phyloP scores from a whole-genome alignment of 2,329 filamentous ascomycete genomes.

The Penicillium brasilianum region DNA sequence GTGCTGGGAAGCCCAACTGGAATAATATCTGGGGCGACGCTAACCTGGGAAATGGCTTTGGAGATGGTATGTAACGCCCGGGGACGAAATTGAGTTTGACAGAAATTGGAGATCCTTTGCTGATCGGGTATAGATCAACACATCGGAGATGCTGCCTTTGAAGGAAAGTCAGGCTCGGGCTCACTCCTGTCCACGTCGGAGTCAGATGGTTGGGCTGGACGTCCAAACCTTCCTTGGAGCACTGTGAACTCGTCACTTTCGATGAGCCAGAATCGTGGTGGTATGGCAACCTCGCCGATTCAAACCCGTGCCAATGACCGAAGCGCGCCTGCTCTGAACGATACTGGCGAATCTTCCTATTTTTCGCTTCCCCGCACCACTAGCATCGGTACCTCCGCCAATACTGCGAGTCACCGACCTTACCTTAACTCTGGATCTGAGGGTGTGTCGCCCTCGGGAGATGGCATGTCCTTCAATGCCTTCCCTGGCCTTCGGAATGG shows the following conservation, averaged over 20 bases:
- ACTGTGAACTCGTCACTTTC: conserved; percentile 54
- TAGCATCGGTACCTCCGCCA: conserved; percentile 47
- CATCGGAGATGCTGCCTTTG: conserved; percentile 42
- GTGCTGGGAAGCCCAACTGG: conserved; percentile 50
- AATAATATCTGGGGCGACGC: conserved; percentile 60
- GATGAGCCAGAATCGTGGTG: conserved; percentile 52
- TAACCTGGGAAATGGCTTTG: conserved; percentile 52
- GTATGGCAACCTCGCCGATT: conserved; percentile 63
- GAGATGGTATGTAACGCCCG: conserved; percentile 44
- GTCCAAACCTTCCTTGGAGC: conserved; percentile 64
- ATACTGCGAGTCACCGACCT: conserved; percentile 34
- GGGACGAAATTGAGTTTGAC: neutral
- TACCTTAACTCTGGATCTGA: conserved; percentile 43
- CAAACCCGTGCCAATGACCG: conserved; percentile 58
- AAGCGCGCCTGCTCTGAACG: conserved; percentile 44
- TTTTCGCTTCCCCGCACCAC: conserved; percentile 53
- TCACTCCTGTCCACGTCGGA: conserved; percentile 73
- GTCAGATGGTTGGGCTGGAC: conserved; percentile 65
- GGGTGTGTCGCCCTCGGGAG: conserved; percentile 41
- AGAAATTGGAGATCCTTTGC: conserved; percentile 6
- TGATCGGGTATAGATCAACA: conserved; percentile 34
- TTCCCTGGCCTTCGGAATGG: conserved; percentile 41
- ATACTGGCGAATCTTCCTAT: conserved; percentile 53
- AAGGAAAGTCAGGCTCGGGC: conserved; percentile 69
- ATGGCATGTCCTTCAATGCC: conserved; percentile 38